Evolutionary conservation across 1,284 basidiomycete species (phyloP).

Genomic region (Rugosomyces carneus): DNA sequence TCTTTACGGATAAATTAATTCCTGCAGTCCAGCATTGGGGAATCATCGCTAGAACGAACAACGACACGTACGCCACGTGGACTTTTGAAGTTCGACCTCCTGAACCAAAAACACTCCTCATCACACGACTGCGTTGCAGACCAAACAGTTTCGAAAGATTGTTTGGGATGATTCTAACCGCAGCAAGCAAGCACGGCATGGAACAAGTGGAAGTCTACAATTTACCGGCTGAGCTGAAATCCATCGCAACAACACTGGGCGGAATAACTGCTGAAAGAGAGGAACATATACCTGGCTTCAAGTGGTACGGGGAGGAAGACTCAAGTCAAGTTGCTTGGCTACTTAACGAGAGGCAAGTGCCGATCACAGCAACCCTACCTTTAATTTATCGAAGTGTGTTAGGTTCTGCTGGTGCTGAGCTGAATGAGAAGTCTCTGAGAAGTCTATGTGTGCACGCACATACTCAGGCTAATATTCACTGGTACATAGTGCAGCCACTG

Average conservation of each 20-base stretch:
- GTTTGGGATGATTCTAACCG: conserved; percentile 31
- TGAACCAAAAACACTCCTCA: conserved; percentile 34
- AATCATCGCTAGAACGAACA: conserved; percentile 19
- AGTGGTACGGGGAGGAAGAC: conserved; percentile 47
- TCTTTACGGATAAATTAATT: conserved; percentile 12
- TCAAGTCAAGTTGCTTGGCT: conserved; percentile 41
- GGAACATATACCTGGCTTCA: conserved; percentile 48
- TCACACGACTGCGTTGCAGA: conserved; percentile 43
- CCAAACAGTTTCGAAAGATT: conserved; percentile 33
- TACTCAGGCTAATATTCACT: too few species aligned
- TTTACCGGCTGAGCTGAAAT: conserved; percentile 31
- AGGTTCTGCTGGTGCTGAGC: background rate
- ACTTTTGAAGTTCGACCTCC: conserved; percentile 37
- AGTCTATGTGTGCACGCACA: background rate
- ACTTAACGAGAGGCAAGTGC: conserved; percentile 46
- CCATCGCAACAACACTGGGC: conserved; percentile 28
- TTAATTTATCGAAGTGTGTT: background rate
- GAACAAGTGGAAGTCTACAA: conserved; percentile 53
- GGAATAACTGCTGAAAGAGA: conserved; percentile 34
- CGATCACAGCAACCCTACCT: too few species aligned
- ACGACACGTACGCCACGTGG: conserved; percentile 44
- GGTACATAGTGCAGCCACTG: too few species aligned
- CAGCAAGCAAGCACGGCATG: conserved; percentile 34
- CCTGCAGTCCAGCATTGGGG: conserved; percentile 31
- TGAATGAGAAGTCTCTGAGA: background rate